phyloP scores from a whole-genome alignment of 2,329 filamentous ascomycete genomes.

The Paraconiothyrium sp. region DNA sequence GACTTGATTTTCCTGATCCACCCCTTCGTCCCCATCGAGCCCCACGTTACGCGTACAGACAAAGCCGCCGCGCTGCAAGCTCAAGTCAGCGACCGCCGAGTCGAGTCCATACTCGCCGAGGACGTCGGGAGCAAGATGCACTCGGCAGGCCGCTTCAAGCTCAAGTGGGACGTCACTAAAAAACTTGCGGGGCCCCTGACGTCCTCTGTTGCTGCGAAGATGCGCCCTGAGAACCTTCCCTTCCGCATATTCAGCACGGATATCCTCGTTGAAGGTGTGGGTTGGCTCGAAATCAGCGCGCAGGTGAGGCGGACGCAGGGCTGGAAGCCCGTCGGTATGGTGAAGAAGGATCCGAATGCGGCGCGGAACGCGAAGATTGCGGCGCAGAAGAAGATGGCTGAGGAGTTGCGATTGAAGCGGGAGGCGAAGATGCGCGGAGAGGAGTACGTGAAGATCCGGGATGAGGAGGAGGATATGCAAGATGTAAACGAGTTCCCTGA shows the following conservation, averaged over 20 bases:
- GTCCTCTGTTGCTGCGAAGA: constrained; percentile 67
- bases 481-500: constrained; percentile 64
- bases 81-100: constrained; percentile 61
- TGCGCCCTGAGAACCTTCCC: constrained; percentile 74
- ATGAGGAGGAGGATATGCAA: constrained; percentile 26
- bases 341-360: constrained; percentile 55
- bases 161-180: constrained; percentile 86
- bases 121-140: constrained; percentile 47
- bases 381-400: constrained; percentile 19
- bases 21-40: constrained; percentile 80
- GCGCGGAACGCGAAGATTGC: constrained; percentile 27
- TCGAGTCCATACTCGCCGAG: constrained; percentile 68
- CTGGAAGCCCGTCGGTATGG: constrained; percentile 53
- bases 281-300: constrained; percentile 88
- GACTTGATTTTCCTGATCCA: constrained; percentile 78
- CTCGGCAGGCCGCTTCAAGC: constrained; percentile 74
- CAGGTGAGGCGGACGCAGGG: constrained; percentile 70
- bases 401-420: constrained; percentile 31
- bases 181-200: constrained; percentile 78
- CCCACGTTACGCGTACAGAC: constrained; percentile 79
- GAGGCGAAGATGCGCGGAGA: constrained; percentile 45
- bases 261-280: constrained; percentile 88
- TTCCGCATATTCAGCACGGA: constrained; percentile 84
- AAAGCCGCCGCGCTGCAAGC: constrained; percentile 81
- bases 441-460: constrained; percentile 28